phyloP scores from a whole-genome alignment of 2,329 filamentous ascomycete species.

The Colletotrichum sansevieriae region DNA sequence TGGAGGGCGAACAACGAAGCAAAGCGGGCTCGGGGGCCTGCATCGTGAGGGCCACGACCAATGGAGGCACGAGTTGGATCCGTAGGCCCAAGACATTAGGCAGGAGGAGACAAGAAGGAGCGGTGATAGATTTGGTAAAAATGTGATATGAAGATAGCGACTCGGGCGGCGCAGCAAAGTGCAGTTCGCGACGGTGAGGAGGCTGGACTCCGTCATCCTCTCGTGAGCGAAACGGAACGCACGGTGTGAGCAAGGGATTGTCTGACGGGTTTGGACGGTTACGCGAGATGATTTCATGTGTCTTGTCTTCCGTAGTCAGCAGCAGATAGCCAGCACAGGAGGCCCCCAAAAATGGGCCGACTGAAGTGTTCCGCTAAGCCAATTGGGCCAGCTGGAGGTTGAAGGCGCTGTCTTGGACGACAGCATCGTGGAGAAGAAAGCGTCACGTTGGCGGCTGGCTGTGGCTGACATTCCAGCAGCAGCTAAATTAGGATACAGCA shows the following conservation, averaged over 20 bases:
- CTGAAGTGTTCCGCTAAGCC: constrained; percentile 7
- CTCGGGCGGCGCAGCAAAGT: constrained; percentile 18
- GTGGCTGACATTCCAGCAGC: constrained; percentile 32
- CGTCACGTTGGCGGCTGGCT: constrained; percentile 39
- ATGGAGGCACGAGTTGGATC: constrained; percentile 17
- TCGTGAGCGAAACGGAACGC: constrained; percentile 19
- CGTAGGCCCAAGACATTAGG: constrained; percentile 32
- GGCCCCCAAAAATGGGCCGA: constrained; percentile 9
- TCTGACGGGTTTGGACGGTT: constrained; percentile 13
- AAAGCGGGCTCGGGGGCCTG: constrained; percentile 21
- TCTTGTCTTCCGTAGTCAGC: constrained; percentile 3
- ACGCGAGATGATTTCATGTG: constrained; percentile 26
- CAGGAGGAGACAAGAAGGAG: constrained; percentile 28
- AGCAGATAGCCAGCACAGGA: not conserved
- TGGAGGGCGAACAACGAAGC: constrained; percentile 27
- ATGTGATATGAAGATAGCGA: constrained; percentile 14
- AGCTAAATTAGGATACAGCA: constrained; percentile 33
- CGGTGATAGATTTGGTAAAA: constrained; percentile 27
- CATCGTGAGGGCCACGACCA: constrained; percentile 17
- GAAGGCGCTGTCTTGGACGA: constrained; percentile 11
- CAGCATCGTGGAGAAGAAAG: constrained; percentile 26
- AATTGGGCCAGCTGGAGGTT: constrained; percentile 28
- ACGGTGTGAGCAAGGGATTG: constrained; percentile 4
- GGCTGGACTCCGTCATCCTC: not conserved
- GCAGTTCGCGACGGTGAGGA: constrained; percentile 7